Evolutionary conservation across 2,329 filamentous ascomycete genomes (phyloP), one percentile per base, ranked within the genome.

Genomic region (Metarhizium humberi): DNA sequence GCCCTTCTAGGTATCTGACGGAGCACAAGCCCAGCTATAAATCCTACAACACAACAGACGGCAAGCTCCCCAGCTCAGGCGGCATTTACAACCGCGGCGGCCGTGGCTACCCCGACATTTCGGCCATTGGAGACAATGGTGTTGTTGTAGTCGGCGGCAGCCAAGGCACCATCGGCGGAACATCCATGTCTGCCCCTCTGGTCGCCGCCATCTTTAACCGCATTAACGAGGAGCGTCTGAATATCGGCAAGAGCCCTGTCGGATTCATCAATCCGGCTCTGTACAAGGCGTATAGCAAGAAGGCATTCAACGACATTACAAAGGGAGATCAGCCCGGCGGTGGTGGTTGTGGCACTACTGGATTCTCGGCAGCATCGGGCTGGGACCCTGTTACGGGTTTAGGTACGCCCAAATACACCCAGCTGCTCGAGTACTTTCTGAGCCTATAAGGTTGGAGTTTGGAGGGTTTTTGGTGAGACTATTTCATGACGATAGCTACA

Each of bases 21-120:
- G 6, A 36, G 29, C 51, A 59, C 47, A 50, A 59, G 46, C 59
- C 57, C 43, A 52, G 53, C 32, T 61, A 60, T 55, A 45, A 50
- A 4, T 51, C 54, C 10, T 61, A 60, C 56, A 57, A 59, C 56
- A 60, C 56, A 4, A 60, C 56, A 7, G 53, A 49, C n/a, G 57
- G 56, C 14, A 49, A 55, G 20, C 51, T 60, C 32, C 60, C 60
- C 38, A 53, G 25, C 25, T 25, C 50, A 6, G 47, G 34, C 3
- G 60, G 60, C 4, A 54, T 60, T n/a, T 80, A 75, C 69, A 77
- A 79, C 63, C 74, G 74, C 59, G 71, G 68, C 4, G 68, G 72
- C 52, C 71, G 77, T 30, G 77, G 73, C 1, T 78, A 72, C 58
- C 78, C 78, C 1, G 78, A 80, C 54, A 67, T 77, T n/a, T 62